Percentiles rank a stretch among this genome's conserved stretches.
Conservation (phyloP, 306 rosid genomes). For the Trifolium fragiferum region DNA sequence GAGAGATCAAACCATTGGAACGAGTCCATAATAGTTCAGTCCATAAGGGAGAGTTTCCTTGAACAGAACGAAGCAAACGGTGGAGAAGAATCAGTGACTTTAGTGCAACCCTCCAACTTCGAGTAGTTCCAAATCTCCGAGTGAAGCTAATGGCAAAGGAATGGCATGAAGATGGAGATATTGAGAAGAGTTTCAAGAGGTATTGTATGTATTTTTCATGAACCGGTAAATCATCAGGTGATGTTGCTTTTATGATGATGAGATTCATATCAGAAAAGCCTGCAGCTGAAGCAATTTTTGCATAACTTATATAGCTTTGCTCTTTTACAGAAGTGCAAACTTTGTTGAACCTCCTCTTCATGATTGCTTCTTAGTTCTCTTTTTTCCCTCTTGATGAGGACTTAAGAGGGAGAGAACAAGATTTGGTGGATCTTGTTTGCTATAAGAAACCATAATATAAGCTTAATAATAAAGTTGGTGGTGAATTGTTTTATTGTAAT, state of each 20-base stretch:
- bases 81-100: slow-evolving; percentile 84
- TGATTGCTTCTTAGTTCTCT: slow-evolving; percentile 13
- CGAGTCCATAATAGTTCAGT: slow-evolving; percentile 59
- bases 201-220: slow-evolving; percentile 63
- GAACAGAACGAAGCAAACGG: slow-evolving; percentile 68
- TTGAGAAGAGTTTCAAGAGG: slow-evolving; percentile 65
- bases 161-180: slow-evolving; percentile 60
- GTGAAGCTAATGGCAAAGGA: slow-evolving; percentile 64
- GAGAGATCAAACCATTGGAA: slow-evolving; percentile 62
- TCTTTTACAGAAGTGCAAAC: slow-evolving; percentile 59
- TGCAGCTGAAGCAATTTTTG: slow-evolving; percentile 64
- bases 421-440: background rate
- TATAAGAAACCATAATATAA: background rate
- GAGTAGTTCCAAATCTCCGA: slow-evolving; percentile 69
- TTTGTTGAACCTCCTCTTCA: slow-evolving; percentile 62
- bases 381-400: background rate
- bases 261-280: slow-evolving; percentile 65
- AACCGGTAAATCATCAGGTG: slow-evolving; percentile 64
- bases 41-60: slow-evolving; percentile 47
- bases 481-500: background rate
- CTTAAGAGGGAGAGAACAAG: background rate
- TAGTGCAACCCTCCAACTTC: slow-evolving; percentile 79
- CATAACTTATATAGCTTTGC: slow-evolving; percentile 57
- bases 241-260: slow-evolving; percentile 67
- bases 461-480: slow-evolving; percentile 18